Evolutionary conservation across 495 filamentous ascomycete species (phyloP).

Genomic region (Lophiotrema nucula): DNA sequence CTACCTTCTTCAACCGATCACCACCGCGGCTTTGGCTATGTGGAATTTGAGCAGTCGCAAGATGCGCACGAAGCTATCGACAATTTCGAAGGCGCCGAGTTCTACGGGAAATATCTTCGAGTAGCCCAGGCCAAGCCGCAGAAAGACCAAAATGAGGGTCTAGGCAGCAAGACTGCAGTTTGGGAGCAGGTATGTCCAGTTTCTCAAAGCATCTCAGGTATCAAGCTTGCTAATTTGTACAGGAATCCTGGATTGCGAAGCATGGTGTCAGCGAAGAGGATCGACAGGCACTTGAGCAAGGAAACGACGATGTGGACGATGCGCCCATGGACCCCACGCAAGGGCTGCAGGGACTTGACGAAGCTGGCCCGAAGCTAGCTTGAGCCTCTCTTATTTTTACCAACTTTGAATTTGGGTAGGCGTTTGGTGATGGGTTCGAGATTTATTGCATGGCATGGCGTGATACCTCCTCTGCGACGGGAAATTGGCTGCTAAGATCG

Average conservation of each 20-base stretch:
- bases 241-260: constrained; percentile 93
- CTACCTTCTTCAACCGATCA: constrained; percentile 62
- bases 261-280: constrained; percentile 90
- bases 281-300: constrained; percentile 60
- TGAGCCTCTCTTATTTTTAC: constrained; percentile 4
- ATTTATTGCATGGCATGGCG: too few relatives aligned
- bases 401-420: background rate
- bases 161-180: constrained; percentile 92
- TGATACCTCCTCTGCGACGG: too few relatives aligned
- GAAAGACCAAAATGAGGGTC: constrained; percentile 79
- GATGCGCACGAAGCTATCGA: constrained; percentile 96
- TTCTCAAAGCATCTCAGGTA: background rate
- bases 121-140: constrained; percentile 89
- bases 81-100: constrained; percentile 97
- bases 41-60: constrained; percentile 82
- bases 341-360: constrained; percentile 86
- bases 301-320: constrained; percentile 50
- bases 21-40: constrained; percentile 93
- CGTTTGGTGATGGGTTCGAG: constrained; percentile 5
- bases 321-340: constrained; percentile 86
- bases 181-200: constrained; percentile 81
- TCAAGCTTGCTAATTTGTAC: constrained; percentile 40
- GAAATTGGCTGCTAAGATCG: too few relatives aligned
- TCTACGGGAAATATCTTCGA: constrained; percentile 90
- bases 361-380: constrained; percentile 79